Evolutionary conservation across 1,139 yeast genomes (phyloP).

Genomic region (Yamadazyma aaseri): DNA sequence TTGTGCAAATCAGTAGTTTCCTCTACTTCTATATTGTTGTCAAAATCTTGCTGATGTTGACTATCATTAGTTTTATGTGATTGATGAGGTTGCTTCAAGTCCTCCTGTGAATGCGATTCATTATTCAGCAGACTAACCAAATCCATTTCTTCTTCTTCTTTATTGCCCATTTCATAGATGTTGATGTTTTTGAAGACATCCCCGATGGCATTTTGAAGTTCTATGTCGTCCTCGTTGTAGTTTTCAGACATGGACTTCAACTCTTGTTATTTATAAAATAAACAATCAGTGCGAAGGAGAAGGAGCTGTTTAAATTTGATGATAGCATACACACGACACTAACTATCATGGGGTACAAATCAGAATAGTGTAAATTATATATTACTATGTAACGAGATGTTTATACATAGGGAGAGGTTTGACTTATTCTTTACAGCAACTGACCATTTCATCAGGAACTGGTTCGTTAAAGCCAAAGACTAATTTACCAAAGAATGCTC

Average conservation of each 20-base stretch:
- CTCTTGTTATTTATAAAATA: conserved; percentile 4
- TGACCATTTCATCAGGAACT: conserved; percentile 25
- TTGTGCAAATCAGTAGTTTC: conserved; percentile 2
- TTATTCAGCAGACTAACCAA: conserved; percentile 5
- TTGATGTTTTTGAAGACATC: conserved; percentile 36
- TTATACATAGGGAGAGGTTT: too few species aligned
- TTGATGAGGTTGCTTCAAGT: background rate
- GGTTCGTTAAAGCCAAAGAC: conserved; percentile 47
- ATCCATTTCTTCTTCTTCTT: conserved; percentile 1
- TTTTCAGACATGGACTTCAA: conserved; percentile 8
- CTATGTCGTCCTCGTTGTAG: conserved; percentile 18
- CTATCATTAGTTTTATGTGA: background rate
- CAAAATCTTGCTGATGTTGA: background rate
- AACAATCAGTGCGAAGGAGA: conserved; percentile 5
- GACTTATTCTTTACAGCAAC: conserved; percentile 17
- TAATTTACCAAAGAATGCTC: conserved; percentile 59
- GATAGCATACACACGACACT: background rate
- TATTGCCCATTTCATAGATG: conserved; percentile 6
- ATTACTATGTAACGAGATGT: too few species aligned
- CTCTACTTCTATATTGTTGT: background rate
- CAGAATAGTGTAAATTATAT: background rate
- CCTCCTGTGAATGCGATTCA: background rate
- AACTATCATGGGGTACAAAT: background rate
- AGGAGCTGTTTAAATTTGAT: background rate
- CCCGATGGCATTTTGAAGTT: conserved; percentile 37